phyloP scores from a whole-genome alignment of 495 filamentous ascomycete genomes.

The Cladorrhinum samala region DNA sequence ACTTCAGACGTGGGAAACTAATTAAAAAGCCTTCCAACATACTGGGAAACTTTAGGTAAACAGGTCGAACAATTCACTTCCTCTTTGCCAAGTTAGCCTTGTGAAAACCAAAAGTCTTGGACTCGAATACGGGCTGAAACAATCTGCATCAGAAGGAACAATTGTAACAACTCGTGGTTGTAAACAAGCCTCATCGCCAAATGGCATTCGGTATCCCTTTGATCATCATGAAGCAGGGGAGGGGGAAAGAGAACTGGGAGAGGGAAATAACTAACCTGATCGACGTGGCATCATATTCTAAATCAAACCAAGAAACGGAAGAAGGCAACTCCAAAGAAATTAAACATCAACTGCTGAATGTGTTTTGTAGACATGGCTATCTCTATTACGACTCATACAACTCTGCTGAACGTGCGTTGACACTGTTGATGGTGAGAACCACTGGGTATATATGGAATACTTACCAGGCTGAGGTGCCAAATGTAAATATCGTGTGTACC shows the following conservation, averaged over 20 bases:
- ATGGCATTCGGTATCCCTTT: constrained; percentile 4
- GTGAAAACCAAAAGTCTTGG: not conserved
- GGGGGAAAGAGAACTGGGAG: not conserved
- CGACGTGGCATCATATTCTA: too few relatives aligned
- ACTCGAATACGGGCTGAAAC: too few relatives aligned
- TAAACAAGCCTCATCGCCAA: constrained; percentile 3
- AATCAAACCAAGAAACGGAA: not conserved
- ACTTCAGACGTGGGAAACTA: too few relatives aligned
- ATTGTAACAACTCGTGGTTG: constrained; percentile 6
- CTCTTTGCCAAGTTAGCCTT: not conserved
- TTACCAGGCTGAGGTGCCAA: not conserved
- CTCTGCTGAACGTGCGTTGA: not conserved
- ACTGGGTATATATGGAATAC: constrained; percentile 3
- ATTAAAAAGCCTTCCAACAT: too few relatives aligned
- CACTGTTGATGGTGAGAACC: not conserved
- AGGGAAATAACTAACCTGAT: constrained; percentile 1
- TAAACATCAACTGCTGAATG: not conserved
- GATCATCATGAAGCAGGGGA: not conserved
- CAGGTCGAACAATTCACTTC: too few relatives aligned
- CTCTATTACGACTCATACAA: not conserved
- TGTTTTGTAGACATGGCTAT: not conserved
- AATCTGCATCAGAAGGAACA: constrained; percentile 3
- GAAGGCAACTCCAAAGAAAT: not conserved
- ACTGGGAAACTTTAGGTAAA: too few relatives aligned
- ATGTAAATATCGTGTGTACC: not conserved